Evolutionary conservation across 805 yeast species (phyloP), one percentile per base, ranked within the genome.

Genomic region (Lipomyces japonicus): DNA sequence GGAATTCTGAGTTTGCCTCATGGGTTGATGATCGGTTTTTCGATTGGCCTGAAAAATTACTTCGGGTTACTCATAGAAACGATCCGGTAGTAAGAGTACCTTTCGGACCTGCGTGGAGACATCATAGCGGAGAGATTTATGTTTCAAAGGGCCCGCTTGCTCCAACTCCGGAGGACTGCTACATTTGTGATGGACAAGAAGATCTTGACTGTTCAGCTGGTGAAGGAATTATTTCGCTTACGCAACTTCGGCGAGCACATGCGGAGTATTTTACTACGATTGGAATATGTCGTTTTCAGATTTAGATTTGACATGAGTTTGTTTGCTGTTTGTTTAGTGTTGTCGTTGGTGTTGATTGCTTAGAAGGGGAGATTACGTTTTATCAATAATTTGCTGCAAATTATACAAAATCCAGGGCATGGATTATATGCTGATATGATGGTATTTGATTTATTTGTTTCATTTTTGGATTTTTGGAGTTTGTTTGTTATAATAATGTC

Each of bases 1-100:
- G 87, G 3, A 81, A 83, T 62, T 56, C 57, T 2, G 63, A 65
- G 2, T 72, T 81, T 63, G 71, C 75, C 25, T 61, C 66, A 26
- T 81, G 78, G 73, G 74, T 80, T 37, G 81, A 85, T 64, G 35
- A 25, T 34, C 35, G 42, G 16, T 46, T 46, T 16, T 9, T 44
- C 19, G 22, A 14, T 25, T 46, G 32, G 10, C 49, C 32, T 6
- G 37, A 28, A 22, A 32, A 26, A 32, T 32, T 36, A 18, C 34
- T 44, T 48, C 49, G 61, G 19, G 52, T 58, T 21, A 58, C 61
- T 16, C 61, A 55, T 38, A 51, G 44, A 31, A 30, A 48, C n/a
- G 61, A 58, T 25, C 61, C 61, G 3, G 58, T 58, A 5, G 51
- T 51, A 9, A 51, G 50, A 19, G 55, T 58, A 3, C 61, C 61